Evolutionary conservation across 345 rosid species (phyloP), one percentile per base, ranked within the genome.

Genomic region (Geranium rotundifolium): DNA sequence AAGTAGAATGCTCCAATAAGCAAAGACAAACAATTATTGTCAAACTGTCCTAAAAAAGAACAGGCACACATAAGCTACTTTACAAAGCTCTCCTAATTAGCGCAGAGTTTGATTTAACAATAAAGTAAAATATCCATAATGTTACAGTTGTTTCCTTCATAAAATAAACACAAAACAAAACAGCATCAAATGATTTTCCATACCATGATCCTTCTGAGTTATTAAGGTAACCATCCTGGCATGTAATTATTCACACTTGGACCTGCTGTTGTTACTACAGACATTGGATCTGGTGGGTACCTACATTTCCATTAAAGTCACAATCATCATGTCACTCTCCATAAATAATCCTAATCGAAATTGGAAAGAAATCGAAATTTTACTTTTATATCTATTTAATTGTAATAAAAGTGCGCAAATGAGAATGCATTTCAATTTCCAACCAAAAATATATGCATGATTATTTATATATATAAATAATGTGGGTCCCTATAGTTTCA

Each of bases 201-300:
- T 63, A 54, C 61, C 71, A 73, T 54, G 29, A 46, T 12, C 15
- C 13, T 56, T 49, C 27, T 34, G 41, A 34, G 29, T 64, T 58
- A 64, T 76, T 77, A 89, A 41, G 95, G 96, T 59, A 89, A 67
- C 98, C 98, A 92, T 70, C 89, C 97, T 50, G 84, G 70, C 93
- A 85, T 81, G 82, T 81, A 92, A 71, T 82, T 89, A 69, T 74
- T 92, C 73, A 76, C 77, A 76, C 93, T 86, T 18, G 93, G 88
- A 1, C 97, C 92, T 49, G 78, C 90, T 49, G 78, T 88, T 10
- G 72, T 82, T 30, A 73, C 77, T 1, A 75, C 75, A 7, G 85
- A 54, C 57, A 79, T 77, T 46, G 72, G 83, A 63, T 87, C 85
- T 49, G 71, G 75, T 29, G 79, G 68, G 17, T 57, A 65, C 34